A percentile compares a stretch with the other conserved stretches of the same genome.
These are phyloP conservation scores for Dianthus caryophyllus DNA, from an alignment of 148 eudicot genomes.

Conservation along the genomic window DNA sequence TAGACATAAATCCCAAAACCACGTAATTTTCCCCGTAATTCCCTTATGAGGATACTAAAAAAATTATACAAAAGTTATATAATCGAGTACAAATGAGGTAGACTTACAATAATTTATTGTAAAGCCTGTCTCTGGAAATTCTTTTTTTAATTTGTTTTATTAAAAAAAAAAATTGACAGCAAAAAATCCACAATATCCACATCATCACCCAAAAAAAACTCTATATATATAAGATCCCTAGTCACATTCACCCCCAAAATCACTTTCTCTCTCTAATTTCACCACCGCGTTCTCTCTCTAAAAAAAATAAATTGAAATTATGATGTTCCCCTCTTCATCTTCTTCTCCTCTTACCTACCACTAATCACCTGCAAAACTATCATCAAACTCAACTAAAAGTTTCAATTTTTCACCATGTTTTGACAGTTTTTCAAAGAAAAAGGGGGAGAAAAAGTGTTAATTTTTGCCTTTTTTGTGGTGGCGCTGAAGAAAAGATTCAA, in stretches of 20 bases:
- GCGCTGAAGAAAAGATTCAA: neutral
- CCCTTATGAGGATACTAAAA: too few species aligned
- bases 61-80: too few species aligned
- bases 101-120: too few species aligned
- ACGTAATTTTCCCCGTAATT: too few species aligned
- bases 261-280: slow-evolving; percentile 7
- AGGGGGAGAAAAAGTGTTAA: neutral
- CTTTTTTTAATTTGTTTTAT: neutral
- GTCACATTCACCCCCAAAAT: neutral
- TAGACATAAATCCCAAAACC: too few species aligned
- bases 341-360: slow-evolving; percentile 8
- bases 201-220: slow-evolving; percentile 5
- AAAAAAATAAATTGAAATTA: too few species aligned
- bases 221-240: slow-evolving; percentile 23
- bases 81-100: too few species aligned
- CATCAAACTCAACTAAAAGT: too few species aligned
- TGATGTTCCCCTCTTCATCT: neutral
- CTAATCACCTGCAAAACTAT: neutral
- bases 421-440: too few species aligned
- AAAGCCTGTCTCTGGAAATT: too few species aligned
- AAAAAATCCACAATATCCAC: slow-evolving; percentile 9
- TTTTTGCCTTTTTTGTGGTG: neutral
- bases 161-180: neutral
- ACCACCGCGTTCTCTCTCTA: neutral
- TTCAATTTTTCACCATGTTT: too few species aligned